phyloP scores from a whole-genome alignment of 2,329 filamentous ascomycete genomes.

The Nannizziopsis arthrosporioides region DNA sequence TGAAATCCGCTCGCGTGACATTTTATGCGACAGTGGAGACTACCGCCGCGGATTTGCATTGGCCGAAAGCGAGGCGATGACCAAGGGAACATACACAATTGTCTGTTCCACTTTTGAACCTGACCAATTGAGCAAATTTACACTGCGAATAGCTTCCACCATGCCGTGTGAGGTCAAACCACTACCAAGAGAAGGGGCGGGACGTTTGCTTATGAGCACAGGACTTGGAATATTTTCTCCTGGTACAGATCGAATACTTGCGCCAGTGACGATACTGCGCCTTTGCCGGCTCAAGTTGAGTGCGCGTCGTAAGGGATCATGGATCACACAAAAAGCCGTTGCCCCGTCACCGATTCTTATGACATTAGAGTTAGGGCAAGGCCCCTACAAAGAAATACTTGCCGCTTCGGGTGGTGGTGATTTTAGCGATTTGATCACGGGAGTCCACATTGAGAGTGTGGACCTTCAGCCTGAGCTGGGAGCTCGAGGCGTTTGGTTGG shows the following conservation, averaged over 20 bases:
- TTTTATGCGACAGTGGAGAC: constrained; percentile 74
- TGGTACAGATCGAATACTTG: constrained; percentile 43
- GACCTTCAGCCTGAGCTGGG: constrained; percentile 57
- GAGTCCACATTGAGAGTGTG: constrained; percentile 60
- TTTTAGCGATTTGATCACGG: constrained; percentile 56
- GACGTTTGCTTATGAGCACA: constrained; percentile 49
- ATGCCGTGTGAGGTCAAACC: constrained; percentile 42
- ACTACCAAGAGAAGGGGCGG: constrained; percentile 63
- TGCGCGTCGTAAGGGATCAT: constrained; percentile 37
- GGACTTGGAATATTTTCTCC: constrained; percentile 40
- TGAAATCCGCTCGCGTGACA: constrained; percentile 57
- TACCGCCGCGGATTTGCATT: constrained; percentile 72
- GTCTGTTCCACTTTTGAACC: constrained; percentile 85
- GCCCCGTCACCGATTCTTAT: constrained; percentile 50
- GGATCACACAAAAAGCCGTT: constrained; percentile 28
- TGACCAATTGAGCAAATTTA: constrained; percentile 62
- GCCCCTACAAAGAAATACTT: constrained; percentile 54
- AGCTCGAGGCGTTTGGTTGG: constrained; percentile 55
- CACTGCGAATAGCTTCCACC: constrained; percentile 59
- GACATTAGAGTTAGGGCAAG: constrained; percentile 60
- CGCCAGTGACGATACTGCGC: constrained; percentile 39
- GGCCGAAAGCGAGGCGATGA: constrained; percentile 49
- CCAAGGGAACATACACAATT: constrained; percentile 68
- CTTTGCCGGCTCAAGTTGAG: constrained; percentile 54
- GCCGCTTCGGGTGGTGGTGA: constrained; percentile 60